Evolutionary conservation across 352 stramenopile genomes (phyloP).

Genomic region (Phytopythium aichiense): DNA sequence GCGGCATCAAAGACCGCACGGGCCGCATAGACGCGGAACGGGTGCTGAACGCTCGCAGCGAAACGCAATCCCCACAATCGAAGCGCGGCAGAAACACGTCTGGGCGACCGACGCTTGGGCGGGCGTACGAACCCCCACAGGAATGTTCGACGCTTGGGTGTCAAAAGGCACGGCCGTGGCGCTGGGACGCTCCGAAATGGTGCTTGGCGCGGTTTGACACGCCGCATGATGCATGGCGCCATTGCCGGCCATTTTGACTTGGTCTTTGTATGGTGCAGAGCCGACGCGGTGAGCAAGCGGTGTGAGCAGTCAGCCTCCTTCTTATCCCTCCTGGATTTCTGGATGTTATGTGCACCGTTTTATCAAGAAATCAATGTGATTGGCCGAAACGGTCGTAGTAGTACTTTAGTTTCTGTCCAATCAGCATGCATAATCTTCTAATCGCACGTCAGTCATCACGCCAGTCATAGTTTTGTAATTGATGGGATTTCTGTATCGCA

Average conservation of each 20-base stretch:
- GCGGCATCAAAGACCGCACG: background rate
- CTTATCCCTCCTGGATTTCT: background rate
- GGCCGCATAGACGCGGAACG: constrained; percentile 1
- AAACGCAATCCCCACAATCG: background rate
- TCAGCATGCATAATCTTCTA: background rate
- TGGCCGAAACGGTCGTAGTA: background rate
- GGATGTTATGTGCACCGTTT: background rate
- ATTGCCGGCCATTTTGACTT: background rate
- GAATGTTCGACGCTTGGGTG: background rate
- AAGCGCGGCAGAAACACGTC: background rate
- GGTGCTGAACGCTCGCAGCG: background rate
- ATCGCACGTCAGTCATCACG: background rate
- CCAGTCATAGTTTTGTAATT: background rate
- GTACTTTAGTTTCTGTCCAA: background rate
- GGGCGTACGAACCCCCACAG: background rate
- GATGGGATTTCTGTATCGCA: too few species aligned
- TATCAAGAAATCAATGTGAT: background rate
- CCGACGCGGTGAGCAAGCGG: background rate
- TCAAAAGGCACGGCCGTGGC: background rate
- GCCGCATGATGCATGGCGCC: too few species aligned
- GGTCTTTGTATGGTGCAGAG: background rate
- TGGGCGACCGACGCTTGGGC: background rate
- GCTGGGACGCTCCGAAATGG: background rate
- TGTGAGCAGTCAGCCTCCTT: background rate
- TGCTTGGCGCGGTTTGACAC: background rate